Evolutionary conservation across 331 rosid species (phyloP).

Genomic region (Arachis monticola): DNA sequence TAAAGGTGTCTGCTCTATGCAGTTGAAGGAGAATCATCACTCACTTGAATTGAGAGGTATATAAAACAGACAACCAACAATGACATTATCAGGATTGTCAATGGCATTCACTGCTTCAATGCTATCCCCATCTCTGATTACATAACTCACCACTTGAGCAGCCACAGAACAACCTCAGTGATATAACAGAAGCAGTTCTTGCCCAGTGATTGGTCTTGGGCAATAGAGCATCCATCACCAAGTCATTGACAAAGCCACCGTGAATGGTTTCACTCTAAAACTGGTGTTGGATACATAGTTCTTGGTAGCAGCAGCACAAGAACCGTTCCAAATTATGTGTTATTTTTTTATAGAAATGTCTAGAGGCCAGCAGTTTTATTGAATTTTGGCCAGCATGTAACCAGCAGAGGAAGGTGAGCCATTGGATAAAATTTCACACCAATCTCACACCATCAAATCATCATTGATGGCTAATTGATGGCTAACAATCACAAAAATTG

Average conservation of each 20-base stretch:
- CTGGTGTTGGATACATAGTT: conserved; percentile 78
- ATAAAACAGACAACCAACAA: conserved; percentile 82
- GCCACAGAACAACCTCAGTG: conserved; percentile 85
- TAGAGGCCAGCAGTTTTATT: no score
- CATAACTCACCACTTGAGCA: conserved; percentile 93
- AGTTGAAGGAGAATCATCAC: conserved; percentile 29
- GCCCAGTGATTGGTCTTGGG: conserved; percentile 65
- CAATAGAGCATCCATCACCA: conserved; percentile 63
- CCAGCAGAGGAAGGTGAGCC: no score
- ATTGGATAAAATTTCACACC: no score
- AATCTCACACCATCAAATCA: no score
- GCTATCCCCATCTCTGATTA: conserved; percentile 89
- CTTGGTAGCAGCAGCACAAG: conserved; percentile 63
- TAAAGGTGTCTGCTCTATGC: no score
- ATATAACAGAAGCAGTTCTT: conserved; percentile 67
- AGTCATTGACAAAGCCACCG: conserved; percentile 63
- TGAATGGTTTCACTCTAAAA: conserved; percentile 65
- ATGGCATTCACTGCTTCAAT: conserved; percentile 78
- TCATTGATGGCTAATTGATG: no score
- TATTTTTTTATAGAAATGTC: no score
- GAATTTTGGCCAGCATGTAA: no score
- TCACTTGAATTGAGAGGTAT: conserved; percentile 91
- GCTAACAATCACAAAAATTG: no score
- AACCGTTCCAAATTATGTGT: conserved; percentile 54
- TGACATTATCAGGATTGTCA: conserved; percentile 79